Conservation (phyloP, 1,139 yeast genomes). For the Saccharomyces hybrid region DNA sequence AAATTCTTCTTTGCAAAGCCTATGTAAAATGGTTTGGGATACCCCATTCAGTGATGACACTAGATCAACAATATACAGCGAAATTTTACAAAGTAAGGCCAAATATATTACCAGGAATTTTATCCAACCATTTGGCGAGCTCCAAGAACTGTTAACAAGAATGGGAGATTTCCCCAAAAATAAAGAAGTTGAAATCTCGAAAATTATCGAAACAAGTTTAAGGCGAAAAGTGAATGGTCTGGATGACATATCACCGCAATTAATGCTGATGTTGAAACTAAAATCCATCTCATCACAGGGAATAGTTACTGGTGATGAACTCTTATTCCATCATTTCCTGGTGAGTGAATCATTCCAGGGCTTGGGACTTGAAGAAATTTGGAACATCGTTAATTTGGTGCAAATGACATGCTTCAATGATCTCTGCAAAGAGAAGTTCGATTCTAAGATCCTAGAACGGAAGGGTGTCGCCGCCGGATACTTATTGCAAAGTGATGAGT, state of each 20-base stretch:
- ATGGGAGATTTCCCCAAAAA: slow-evolving; percentile 24
- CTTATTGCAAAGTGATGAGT: slow-evolving; percentile 24
- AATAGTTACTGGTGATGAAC: slow-evolving; percentile 28
- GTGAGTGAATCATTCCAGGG: slow-evolving; percentile 15
- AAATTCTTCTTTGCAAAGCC: slow-evolving; percentile 33
- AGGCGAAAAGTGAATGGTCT: slow-evolving; percentile 16
- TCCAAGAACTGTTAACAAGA: slow-evolving; percentile 26
- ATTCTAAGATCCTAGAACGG: slow-evolving; percentile 21
- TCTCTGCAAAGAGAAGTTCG: slow-evolving; percentile 26
- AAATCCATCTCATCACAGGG: slow-evolving; percentile 30
- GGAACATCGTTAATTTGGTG: slow-evolving; percentile 29
- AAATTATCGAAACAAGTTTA: slow-evolving; percentile 20
- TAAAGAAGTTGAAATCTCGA: slow-evolving; percentile 28
- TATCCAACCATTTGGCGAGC: slow-evolving; percentile 27
- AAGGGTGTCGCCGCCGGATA: slow-evolving; percentile 24
- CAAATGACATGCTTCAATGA: slow-evolving; percentile 31
- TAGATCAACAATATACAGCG: slow-evolving; percentile 32
- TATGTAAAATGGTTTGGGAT: slow-evolving; percentile 38
- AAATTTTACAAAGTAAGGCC: slow-evolving; percentile 24
- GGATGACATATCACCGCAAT: slow-evolving; percentile 14
- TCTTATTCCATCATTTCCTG: slow-evolving; percentile 28
- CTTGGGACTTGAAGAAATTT: slow-evolving; percentile 17
- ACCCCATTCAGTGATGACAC: slow-evolving; percentile 33
- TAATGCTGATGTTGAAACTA: slow-evolving; percentile 22
- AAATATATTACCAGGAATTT: slow-evolving; percentile 24